A percentile compares a stretch with the other conserved stretches of the same genome.
Conservation (phyloP, 202 grass and related monocot genomes). For the Thinopyrum obtusiflorum region DNA sequence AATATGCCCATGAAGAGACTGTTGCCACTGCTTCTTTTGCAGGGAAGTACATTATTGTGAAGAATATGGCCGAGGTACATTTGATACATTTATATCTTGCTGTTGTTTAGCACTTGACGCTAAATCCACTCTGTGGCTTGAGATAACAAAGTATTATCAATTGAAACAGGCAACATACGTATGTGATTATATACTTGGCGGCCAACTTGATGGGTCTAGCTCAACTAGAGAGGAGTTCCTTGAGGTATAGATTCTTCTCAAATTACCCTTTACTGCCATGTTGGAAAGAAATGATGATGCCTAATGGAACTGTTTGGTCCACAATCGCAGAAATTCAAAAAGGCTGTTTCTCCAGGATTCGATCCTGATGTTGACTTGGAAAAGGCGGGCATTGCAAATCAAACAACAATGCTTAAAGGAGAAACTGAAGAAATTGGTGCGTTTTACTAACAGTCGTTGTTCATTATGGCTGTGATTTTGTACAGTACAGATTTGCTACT, state of each 20-base stretch:
- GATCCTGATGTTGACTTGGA: conserved; percentile 90
- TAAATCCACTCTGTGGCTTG: neutral
- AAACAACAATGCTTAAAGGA: conserved; percentile 99
- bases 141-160: neutral
- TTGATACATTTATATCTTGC: neutral
- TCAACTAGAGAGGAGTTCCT: conserved; percentile 89
- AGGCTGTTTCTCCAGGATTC: conserved; percentile 78
- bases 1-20: conserved; percentile 96
- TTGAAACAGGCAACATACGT: conserved; percentile 72
- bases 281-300: neutral
- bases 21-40: conserved; percentile 97
- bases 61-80: conserved; percentile 84
- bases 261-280: conserved; percentile 1
- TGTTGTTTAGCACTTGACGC: neutral
- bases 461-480: conserved; percentile 16
- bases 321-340: conserved; percentile 86
- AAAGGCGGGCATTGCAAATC: conserved; percentile 96
- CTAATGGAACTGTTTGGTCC: conserved; percentile 12
- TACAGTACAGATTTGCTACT: neutral
- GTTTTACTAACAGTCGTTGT: conserved; percentile 5
- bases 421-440: conserved; percentile 97
- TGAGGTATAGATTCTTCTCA: conserved; percentile 42
- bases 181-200: conserved; percentile 95
- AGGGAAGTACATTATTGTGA: conserved; percentile 80
- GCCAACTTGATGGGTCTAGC: conserved; percentile 90